phyloP scores from a whole-genome alignment of 2,329 filamentous ascomycete species.

The Pezicula rhizophila region DNA sequence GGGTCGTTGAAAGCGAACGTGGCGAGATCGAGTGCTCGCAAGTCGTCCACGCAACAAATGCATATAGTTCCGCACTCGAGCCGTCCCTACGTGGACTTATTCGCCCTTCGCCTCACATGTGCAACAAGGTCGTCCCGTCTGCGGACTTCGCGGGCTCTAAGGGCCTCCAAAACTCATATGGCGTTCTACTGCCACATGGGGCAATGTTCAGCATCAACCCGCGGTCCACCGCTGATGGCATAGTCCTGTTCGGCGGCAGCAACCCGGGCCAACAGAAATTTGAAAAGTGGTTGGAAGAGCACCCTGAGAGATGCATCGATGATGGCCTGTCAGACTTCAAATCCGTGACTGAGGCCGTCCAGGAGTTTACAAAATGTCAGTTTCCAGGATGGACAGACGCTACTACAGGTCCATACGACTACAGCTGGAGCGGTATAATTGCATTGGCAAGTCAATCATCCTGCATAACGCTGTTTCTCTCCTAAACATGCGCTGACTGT shows the following conservation, averaged over 20 bases:
- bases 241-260: slow-evolving; percentile 28
- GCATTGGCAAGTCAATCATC: neutral
- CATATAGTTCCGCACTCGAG: slow-evolving; percentile 39
- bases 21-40: slow-evolving; percentile 45
- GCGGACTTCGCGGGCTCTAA: slow-evolving; percentile 3
- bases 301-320: slow-evolving; percentile 25
- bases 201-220: slow-evolving; percentile 29
- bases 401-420: slow-evolving; percentile 24
- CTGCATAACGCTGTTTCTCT: neutral
- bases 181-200: slow-evolving; percentile 24
- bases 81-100: slow-evolving; percentile 14
- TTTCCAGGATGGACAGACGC: slow-evolving; percentile 23
- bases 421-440: slow-evolving; percentile 25
- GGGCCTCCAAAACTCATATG: slow-evolving; percentile 25
- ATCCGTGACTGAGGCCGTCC: slow-evolving; percentile 21
- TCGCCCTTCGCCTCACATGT: slow-evolving; percentile 16
- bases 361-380: slow-evolving; percentile 19
- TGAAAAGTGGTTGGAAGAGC: slow-evolving; percentile 23
- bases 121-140: slow-evolving; percentile 10
- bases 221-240: slow-evolving; percentile 24
- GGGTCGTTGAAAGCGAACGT: slow-evolving; percentile 44
- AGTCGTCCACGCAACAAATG: slow-evolving; percentile 60
- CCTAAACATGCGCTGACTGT: slow-evolving; percentile 12
- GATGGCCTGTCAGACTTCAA: slow-evolving; percentile 24
- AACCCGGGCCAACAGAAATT: slow-evolving; percentile 27